Conservation (phyloP, 345 rosid species). For the Salix koriyanagi region DNA sequence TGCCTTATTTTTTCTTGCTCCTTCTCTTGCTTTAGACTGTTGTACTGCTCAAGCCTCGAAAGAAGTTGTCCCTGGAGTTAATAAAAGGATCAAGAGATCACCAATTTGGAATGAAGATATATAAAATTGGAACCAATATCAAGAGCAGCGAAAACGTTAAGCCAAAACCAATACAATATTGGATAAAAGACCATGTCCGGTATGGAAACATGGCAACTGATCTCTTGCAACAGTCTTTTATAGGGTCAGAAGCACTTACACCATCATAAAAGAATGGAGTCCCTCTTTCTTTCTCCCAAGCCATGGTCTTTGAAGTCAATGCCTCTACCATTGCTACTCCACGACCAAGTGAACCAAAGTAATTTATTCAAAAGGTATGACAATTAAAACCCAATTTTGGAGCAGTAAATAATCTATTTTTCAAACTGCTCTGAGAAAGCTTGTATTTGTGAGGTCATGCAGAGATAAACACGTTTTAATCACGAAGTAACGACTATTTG, state of each 20-base stretch:
- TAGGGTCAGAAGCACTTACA: slow-evolving; percentile 39
- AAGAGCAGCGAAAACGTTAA: neutral
- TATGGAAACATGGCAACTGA: too few species aligned
- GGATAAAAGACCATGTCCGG: too few species aligned
- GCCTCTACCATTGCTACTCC: slow-evolving; percentile 58
- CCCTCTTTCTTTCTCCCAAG: slow-evolving; percentile 70
- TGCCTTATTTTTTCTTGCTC: slow-evolving; percentile 57
- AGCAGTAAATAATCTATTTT: neutral
- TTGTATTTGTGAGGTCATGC: neutral
- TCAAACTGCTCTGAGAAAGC: neutral
- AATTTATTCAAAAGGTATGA: neutral
- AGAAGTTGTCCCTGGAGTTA: slow-evolving; percentile 47
- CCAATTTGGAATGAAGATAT: neutral
- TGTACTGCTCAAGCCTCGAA: slow-evolving; percentile 59
- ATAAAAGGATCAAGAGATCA: slow-evolving; percentile 6
- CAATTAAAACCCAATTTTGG: neutral
- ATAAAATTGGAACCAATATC: neutral
- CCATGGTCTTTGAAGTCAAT: slow-evolving; percentile 41
- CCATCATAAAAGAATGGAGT: slow-evolving; percentile 65
- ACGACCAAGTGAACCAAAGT: slow-evolving; percentile 9
- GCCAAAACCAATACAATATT: neutral
- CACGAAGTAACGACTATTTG: neutral
- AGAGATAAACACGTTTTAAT: neutral
- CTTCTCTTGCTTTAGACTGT: slow-evolving; percentile 45
- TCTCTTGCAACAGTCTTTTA: too few species aligned